Evolutionary conservation across 1,284 basidiomycete species (phyloP), one percentile per base, ranked within the genome.

Genomic region (Microbotryum lychnidis-dioicae): DNA sequence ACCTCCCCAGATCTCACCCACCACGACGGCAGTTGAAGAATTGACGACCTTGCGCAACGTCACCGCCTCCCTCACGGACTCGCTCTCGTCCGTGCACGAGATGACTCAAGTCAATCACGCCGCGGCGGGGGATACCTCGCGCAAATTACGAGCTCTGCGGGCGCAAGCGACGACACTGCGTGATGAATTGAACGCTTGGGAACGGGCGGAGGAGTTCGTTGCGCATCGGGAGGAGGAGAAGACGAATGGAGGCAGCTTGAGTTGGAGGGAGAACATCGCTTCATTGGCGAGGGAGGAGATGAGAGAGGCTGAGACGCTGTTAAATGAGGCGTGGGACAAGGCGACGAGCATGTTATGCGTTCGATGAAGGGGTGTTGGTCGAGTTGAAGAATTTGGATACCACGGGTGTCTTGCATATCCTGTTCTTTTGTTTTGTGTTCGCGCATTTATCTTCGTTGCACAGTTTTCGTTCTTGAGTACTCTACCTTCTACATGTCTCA

Each of bases 251-350:
- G 33, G 10, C 8, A 25, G 31, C 25, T 14, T 25, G 33, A 33
- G n/a, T 9, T 5, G 16, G 51, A 53, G 31, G 27, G 25, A 27
- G 25, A 25, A 23, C 9, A 53, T 29, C 20, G 51, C 25, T 18
- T 25, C 25, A 12, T n/a, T n/a, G 51, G 51, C 51, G 9, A 53
- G 51, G 31, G 27, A 53, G 12, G 25, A 29, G n/a, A 31, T 53
- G n/a, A n/a, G 21, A 53, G 51, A 27, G n/a, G 31, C 33, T 12
- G 21, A 58, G 54, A 64, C 20, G 62, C 64, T 73, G 18, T 71
- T 73, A 68, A 72, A 67, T 49, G 65, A 76, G 69, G 75, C 79
- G 0, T 78, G 77, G 77, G 73, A 76, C 31, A 73, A 72, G 65
- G 70, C 68, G 29, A 68, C 61, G 58, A 70, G 76, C 6, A 47